Conservation (phyloP, 768 basidiomycete species). For the Lyophyllum semitale region DNA sequence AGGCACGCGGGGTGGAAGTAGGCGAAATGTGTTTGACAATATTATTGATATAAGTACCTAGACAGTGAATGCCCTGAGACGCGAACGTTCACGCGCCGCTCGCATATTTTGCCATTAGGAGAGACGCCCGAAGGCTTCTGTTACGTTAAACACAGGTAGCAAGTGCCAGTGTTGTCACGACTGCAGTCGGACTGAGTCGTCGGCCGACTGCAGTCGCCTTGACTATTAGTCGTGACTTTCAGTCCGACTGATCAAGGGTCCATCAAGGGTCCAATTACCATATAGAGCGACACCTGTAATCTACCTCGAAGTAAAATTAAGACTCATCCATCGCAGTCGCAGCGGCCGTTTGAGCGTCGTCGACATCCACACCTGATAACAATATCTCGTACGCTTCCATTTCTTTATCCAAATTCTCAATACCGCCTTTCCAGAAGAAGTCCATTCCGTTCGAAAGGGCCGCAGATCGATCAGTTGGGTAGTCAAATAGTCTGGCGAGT, state of each 20-base stretch:
- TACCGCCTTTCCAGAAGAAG: slow-evolving; percentile 17
- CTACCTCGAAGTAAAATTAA: not conserved
- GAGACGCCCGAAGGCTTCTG: too few relatives aligned
- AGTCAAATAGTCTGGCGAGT: not conserved
- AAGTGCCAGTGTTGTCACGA: slow-evolving; percentile 5
- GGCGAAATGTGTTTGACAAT: too few relatives aligned
- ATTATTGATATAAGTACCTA: too few relatives aligned
- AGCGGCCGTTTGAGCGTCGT: not conserved
- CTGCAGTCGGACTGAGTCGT: slow-evolving; percentile 2
- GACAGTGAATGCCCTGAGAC: too few relatives aligned
- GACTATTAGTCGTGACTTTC: too few relatives aligned
- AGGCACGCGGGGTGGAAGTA: too few relatives aligned
- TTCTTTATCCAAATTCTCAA: slow-evolving; percentile 18
- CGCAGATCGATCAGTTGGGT: not conserved
- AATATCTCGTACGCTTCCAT: slow-evolving; percentile 19
- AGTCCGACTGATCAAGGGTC: not conserved
- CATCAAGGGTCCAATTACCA: not conserved
- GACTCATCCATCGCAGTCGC: not conserved
- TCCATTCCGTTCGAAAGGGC: slow-evolving; percentile 9
- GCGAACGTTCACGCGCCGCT: too few relatives aligned
- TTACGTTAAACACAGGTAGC: too few relatives aligned
- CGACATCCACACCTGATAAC: not conserved
- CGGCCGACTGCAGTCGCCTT: not conserved
- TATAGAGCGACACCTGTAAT: not conserved
- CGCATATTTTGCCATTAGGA: too few relatives aligned